Evolutionary conservation across 495 filamentous ascomycete genomes (phyloP).

Genomic region (Hapsidospora chrysogenum): DNA sequence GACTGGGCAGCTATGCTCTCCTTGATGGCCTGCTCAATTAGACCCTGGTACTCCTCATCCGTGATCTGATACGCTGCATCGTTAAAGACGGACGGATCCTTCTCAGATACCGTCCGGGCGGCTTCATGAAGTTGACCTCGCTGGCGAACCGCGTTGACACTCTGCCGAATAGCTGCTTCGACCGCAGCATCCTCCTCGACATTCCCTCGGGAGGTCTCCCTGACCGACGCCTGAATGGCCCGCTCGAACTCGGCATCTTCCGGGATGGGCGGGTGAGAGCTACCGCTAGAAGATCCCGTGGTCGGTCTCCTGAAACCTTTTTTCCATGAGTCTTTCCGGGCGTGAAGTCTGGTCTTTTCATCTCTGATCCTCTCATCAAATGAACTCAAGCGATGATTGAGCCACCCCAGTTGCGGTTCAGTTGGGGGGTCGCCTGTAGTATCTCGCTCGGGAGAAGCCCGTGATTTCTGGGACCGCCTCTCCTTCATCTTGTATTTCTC

Average conservation of each 20-base stretch:
- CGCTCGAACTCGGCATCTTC: constrained; percentile 42
- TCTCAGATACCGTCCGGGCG: neutral
- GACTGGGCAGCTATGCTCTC: constrained; percentile 33
- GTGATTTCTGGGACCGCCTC: neutral
- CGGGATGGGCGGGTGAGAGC: constrained; percentile 6
- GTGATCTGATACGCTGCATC: constrained; percentile 18
- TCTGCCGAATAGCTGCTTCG: constrained; percentile 53
- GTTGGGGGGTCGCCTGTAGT: neutral
- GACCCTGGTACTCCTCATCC: constrained; percentile 33
- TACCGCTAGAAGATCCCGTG: constrained; percentile 4
- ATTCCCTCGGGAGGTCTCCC: constrained; percentile 50
- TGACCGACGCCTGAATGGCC: constrained; percentile 51
- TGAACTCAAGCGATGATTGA: constrained; percentile 19
- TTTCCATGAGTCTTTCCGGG: constrained; percentile 23
- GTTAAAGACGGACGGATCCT: constrained; percentile 4
- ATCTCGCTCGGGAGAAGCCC: neutral
- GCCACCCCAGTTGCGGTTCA: neutral
- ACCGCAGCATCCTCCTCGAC: constrained; percentile 47
- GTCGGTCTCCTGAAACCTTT: constrained; percentile 8
- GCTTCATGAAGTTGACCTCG: neutral
- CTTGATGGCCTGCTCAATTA: constrained; percentile 42
- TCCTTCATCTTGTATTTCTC: constrained; percentile 18
- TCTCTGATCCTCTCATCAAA: constrained; percentile 16
- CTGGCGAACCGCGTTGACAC: constrained; percentile 39
- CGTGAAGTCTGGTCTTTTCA: constrained; percentile 24